Conservation (phyloP, 768 basidiomycete species). For the Hygrocybe punicea region DNA sequence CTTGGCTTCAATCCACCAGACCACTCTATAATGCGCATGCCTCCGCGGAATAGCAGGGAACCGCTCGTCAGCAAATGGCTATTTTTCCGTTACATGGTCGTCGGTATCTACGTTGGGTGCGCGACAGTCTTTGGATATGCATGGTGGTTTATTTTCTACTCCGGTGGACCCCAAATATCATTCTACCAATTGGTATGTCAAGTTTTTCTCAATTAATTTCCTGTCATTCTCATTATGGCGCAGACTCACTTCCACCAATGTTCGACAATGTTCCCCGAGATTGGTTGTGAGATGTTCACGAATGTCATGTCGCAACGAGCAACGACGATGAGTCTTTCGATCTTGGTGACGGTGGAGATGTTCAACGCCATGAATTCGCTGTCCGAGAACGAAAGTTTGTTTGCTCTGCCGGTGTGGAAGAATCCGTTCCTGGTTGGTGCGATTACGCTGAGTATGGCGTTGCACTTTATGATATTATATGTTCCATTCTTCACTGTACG, state of each 20-base stretch:
- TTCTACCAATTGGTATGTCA: constrained; percentile 84
- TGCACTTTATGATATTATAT: constrained; percentile 94
- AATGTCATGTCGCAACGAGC: constrained; percentile 81
- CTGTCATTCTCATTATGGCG: neutral
- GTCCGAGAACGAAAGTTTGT: constrained; percentile 92
- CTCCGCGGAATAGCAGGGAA: constrained; percentile 85
- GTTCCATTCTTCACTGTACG: constrained; percentile 93
- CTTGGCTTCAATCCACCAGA: constrained; percentile 98
- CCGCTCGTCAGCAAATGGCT: constrained; percentile 91
- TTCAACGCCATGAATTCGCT: constrained; percentile 98
- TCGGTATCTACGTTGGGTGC: constrained; percentile 90
- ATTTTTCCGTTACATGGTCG: constrained; percentile 92
- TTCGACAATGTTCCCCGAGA: constrained; percentile 72
- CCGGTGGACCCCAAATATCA: constrained; percentile 86
- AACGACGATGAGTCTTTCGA: constrained; percentile 94
- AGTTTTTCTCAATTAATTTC: constrained; percentile 1
- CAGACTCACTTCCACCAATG: constrained; percentile 98
- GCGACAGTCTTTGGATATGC: constrained; percentile 97
- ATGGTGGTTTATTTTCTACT: constrained; percentile 97
- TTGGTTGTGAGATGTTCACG: constrained; percentile 95
- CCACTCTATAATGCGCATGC: constrained; percentile 93
- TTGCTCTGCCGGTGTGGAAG: constrained; percentile 88
- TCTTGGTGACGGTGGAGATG: constrained; percentile 95
- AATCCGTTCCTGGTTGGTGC: constrained; percentile 91
- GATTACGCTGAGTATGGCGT: constrained; percentile 83